These are phyloP conservation scores for Arthrobotrys pseudoclavata DNA, from an alignment of 2,329 filamentous ascomycete species.

Conservation along the genomic window DNA sequence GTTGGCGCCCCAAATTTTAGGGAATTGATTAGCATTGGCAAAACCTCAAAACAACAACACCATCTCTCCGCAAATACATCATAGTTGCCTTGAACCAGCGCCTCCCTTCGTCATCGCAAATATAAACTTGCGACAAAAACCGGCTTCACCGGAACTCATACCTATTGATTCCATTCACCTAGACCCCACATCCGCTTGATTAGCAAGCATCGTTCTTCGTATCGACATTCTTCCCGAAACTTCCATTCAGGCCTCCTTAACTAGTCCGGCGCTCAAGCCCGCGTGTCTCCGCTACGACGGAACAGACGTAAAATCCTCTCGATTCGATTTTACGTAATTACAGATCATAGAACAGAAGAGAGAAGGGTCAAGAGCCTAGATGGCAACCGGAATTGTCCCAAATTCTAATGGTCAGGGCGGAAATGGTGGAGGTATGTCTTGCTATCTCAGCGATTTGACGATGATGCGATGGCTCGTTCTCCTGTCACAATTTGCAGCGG, in stretches of 20 bases:
- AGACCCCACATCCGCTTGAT: neutral
- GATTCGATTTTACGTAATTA: slow-evolving; percentile 8
- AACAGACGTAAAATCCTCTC: slow-evolving; percentile 4
- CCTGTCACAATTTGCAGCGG: slow-evolving; percentile 25
- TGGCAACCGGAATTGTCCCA: slow-evolving; percentile 55
- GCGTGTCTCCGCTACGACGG: slow-evolving; percentile 23
- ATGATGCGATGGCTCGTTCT: slow-evolving; percentile 16
- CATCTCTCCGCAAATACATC: slow-evolving; percentile 30
- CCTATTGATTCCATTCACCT: neutral
- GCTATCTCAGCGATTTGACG: neutral
- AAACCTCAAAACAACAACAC: slow-evolving; percentile 47
- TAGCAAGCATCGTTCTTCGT: neutral
- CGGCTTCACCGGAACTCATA: slow-evolving; percentile 31
- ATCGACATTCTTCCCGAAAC: slow-evolving; percentile 16
- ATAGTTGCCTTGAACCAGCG: slow-evolving; percentile 31
- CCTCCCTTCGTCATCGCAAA: slow-evolving; percentile 37
- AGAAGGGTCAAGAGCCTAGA: slow-evolving; percentile 4
- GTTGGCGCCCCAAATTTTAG: slow-evolving; percentile 24
- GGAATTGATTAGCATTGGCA: slow-evolving; percentile 16
- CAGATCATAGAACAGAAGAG: neutral
- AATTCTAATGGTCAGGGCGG: slow-evolving; percentile 40
- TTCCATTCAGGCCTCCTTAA: slow-evolving; percentile 19
- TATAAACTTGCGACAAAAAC: neutral
- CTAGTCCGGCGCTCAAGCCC: slow-evolving; percentile 7
- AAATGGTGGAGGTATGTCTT: slow-evolving; percentile 35